These are phyloP conservation scores for Blastomyces emzantsi DNA, from an alignment of 2,329 filamentous ascomycete species.

Conservation along the genomic window DNA sequence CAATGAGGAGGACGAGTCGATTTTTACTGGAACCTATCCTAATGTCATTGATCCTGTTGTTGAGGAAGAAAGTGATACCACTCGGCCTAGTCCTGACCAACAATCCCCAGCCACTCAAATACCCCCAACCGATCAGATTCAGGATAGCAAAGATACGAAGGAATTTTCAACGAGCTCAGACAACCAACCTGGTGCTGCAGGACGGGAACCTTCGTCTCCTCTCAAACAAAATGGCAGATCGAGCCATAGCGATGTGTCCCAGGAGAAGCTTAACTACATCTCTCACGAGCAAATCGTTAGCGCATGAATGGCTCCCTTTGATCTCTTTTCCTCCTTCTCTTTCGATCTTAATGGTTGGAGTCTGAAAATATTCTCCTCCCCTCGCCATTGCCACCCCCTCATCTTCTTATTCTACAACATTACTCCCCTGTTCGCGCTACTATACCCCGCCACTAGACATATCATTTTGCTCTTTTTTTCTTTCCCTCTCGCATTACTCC, in stretches of 20 bases:
- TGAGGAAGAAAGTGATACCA: background rate
- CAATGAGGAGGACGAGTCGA: background rate
- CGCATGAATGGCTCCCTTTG: background rate
- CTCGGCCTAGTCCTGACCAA: background rate
- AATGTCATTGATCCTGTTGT: background rate
- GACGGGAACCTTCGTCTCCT: background rate
- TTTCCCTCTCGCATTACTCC: background rate
- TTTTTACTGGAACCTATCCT: background rate
- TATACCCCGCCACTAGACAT: slow-evolving; percentile 2
- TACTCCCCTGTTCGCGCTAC: background rate
- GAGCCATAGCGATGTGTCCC: background rate
- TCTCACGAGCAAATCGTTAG: slow-evolving; percentile 7
- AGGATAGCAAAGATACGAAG: background rate
- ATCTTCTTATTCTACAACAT: background rate
- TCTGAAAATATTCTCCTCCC: background rate
- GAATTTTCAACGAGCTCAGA: background rate
- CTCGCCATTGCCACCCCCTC: background rate
- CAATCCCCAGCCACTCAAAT: background rate
- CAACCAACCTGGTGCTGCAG: background rate
- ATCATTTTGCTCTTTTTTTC: background rate
- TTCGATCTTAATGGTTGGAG: background rate
- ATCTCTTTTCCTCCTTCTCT: background rate
- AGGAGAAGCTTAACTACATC: slow-evolving; percentile 7
- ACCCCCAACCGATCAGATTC: background rate
- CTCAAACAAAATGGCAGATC: background rate